phyloP scores from a whole-genome alignment of 192 early-diverging fungal genomes.

The Linnemannia zychae region DNA sequence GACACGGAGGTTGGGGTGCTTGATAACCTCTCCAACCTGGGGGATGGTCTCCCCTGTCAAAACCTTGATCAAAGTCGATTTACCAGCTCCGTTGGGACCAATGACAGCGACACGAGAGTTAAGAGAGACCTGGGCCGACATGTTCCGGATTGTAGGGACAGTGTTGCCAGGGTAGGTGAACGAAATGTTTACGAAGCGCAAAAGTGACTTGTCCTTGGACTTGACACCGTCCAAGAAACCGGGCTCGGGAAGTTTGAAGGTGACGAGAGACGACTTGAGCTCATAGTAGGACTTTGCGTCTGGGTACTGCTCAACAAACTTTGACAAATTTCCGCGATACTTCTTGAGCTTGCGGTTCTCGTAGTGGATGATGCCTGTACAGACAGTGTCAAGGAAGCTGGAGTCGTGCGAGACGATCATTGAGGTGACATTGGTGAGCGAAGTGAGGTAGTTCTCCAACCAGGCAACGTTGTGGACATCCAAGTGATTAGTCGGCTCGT shows the following conservation, averaged over 20 bases:
- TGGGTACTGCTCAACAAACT: constrained; percentile 79
- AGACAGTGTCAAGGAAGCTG: constrained; percentile 81
- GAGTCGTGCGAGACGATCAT: constrained; percentile 91
- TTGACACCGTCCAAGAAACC: constrained; percentile 78
- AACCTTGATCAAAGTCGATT: constrained; percentile 69
- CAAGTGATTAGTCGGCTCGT: constrained; percentile 89
- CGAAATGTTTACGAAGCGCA: constrained; percentile 75
- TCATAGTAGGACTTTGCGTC: constrained; percentile 81
- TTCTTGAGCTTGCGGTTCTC: constrained; percentile 79
- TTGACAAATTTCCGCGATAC: constrained; percentile 78
- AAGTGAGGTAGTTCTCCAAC: constrained; percentile 77
- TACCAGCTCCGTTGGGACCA: constrained; percentile 61
- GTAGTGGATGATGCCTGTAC: constrained; percentile 87
- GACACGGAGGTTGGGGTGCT: constrained; percentile 87
- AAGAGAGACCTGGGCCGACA: constrained; percentile 74
- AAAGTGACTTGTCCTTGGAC: constrained; percentile 75
- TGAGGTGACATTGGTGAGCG: constrained; percentile 77
- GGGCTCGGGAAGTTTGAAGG: constrained; percentile 78
- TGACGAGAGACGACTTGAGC: constrained; percentile 68
- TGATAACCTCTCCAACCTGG: constrained; percentile 76
- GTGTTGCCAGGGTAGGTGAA: constrained; percentile 78
- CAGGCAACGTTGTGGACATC: constrained; percentile 70
- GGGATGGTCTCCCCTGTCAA: constrained; percentile 82
- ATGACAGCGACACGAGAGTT: constrained; percentile 82
- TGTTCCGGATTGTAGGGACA: constrained; percentile 67